Percentiles rank a stretch among this genome's conserved stretches.
These are phyloP conservation scores for Lichina pygmaea DNA, from an alignment of 495 filamentous ascomycete species.

Conservation along the genomic window DNA sequence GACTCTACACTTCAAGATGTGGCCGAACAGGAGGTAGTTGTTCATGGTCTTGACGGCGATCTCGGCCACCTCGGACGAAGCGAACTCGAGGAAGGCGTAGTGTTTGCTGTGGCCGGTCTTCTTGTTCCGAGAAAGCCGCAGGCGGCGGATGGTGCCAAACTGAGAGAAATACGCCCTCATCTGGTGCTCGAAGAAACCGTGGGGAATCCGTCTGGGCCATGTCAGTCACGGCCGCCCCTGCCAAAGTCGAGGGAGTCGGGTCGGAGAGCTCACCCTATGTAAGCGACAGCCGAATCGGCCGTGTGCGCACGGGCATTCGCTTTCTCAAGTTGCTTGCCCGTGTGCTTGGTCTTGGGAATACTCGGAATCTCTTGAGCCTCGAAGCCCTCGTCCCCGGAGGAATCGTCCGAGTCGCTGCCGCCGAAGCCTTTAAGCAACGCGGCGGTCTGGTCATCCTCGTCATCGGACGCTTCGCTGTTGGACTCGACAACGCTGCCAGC, in stretches of 20 bases:
- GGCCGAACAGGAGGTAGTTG: constrained; percentile 86
- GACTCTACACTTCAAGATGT: constrained; percentile 64
- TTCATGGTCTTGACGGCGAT: constrained; percentile 89
- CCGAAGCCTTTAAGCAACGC: constrained; percentile 57
- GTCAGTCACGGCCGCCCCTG: neutral
- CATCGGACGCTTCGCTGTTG: neutral
- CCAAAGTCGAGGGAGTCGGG: neutral
- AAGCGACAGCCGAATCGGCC: constrained; percentile 41
- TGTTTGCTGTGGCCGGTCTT: constrained; percentile 73
- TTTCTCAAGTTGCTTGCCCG: constrained; percentile 33
- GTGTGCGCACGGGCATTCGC: constrained; percentile 11
- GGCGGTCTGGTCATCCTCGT: constrained; percentile 21
- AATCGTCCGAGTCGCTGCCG: constrained; percentile 41
- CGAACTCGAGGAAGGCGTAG: constrained; percentile 83
- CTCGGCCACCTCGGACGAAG: constrained; percentile 45
- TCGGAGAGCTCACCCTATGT: constrained; percentile 33
- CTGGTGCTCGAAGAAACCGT: constrained; percentile 89
- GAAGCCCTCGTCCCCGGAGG: constrained; percentile 23
- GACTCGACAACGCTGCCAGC: too few relatives aligned
- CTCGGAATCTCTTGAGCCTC: constrained; percentile 28
- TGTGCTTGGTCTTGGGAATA: constrained; percentile 19
- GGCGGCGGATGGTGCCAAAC: constrained; percentile 58
- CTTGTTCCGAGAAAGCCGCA: constrained; percentile 74
- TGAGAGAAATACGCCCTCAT: constrained; percentile 89
- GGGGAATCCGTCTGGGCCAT: constrained; percentile 40